Conservation (phyloP, 1,139 yeast genomes). For the Geotrichum fermentans region DNA sequence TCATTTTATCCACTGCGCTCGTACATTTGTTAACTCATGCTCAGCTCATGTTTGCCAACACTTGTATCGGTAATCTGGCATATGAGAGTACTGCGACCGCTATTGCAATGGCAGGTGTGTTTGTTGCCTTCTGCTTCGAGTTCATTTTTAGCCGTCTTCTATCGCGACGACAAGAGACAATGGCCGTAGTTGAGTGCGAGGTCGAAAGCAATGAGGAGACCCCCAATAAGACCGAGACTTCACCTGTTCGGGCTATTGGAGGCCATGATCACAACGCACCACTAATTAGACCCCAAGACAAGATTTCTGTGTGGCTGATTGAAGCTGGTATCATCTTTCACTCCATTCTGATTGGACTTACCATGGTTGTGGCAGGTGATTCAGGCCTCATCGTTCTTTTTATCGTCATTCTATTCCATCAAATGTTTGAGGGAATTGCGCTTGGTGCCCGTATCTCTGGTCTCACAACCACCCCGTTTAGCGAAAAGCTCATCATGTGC, state of each 20-base stretch:
- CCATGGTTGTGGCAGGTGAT: constrained; percentile 64
- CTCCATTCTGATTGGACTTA: constrained; percentile 71
- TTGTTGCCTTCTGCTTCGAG: constrained; percentile 38
- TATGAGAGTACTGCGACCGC: constrained; percentile 39
- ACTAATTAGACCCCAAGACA: constrained; percentile 20
- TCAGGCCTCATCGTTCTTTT: constrained; percentile 65
- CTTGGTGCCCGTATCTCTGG: constrained; percentile 72
- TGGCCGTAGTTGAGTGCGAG: constrained; percentile 1
- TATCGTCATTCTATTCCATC: constrained; percentile 81
- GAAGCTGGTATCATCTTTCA: constrained; percentile 80
- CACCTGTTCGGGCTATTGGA: constrained; percentile 5
- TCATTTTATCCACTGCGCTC: constrained; percentile 82
- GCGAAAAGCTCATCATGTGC: constrained; percentile 33
- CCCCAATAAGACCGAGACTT: constrained; percentile 4
- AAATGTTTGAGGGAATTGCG: constrained; percentile 87
- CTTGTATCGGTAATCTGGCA: constrained; percentile 50
- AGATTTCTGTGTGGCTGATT: constrained; percentile 50
- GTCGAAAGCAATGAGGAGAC: constrained; percentile 8
- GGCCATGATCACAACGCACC: constrained; percentile 19
- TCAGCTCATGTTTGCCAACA: constrained; percentile 47
- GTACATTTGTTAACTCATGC: constrained; percentile 82
- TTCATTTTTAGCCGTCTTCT: constrained; percentile 28
- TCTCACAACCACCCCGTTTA: constrained; percentile 1
- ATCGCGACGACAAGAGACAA: constrained; percentile 21
- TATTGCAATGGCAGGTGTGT: constrained; percentile 39